Conservation (phyloP, 2,329 filamentous ascomycete genomes). For the Graphium sp. region DNA sequence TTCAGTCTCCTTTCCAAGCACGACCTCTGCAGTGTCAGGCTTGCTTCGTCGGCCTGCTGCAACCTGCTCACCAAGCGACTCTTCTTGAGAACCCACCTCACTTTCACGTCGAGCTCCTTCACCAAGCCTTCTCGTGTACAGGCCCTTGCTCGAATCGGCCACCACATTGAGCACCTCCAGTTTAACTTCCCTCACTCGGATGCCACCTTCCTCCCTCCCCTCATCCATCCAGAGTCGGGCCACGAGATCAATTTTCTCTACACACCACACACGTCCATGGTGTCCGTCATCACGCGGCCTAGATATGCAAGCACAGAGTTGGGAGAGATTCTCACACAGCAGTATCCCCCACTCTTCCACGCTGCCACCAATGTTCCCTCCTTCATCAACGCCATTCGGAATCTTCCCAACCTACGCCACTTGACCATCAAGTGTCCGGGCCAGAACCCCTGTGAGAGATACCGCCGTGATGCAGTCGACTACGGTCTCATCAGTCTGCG, state of each 20-base stretch:
- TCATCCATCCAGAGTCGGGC: constrained; percentile 62
- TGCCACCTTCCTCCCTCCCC: constrained; percentile 71
- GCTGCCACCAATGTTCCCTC: constrained; percentile 75
- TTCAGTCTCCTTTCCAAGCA: constrained; percentile 29
- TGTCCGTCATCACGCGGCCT: constrained; percentile 42
- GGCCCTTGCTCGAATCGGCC: constrained; percentile 61
- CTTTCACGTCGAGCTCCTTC: constrained; percentile 59
- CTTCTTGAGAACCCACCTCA: constrained; percentile 52
- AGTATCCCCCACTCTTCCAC: constrained; percentile 81
- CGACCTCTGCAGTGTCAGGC: constrained; percentile 42
- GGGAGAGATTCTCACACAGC: constrained; percentile 65
- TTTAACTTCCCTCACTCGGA: constrained; percentile 62
- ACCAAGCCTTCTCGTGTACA: constrained; percentile 57
- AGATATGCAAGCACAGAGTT: constrained; percentile 71
- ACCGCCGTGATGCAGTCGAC: constrained; percentile 65
- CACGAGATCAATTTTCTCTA: constrained; percentile 70
- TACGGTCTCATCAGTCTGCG: constrained; percentile 78
- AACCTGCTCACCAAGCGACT: constrained; percentile 51
- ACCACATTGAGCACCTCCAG: constrained; percentile 60
- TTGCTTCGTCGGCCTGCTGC: constrained; percentile 53
- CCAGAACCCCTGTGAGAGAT: constrained; percentile 50
- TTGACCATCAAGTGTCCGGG: constrained; percentile 63
- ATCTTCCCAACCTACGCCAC: constrained; percentile 54
- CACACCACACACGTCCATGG: constrained; percentile 54
- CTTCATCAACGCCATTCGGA: constrained; percentile 59